phyloP scores from a whole-genome alignment of 208 protist genomes.

The Lotmaria passim region DNA sequence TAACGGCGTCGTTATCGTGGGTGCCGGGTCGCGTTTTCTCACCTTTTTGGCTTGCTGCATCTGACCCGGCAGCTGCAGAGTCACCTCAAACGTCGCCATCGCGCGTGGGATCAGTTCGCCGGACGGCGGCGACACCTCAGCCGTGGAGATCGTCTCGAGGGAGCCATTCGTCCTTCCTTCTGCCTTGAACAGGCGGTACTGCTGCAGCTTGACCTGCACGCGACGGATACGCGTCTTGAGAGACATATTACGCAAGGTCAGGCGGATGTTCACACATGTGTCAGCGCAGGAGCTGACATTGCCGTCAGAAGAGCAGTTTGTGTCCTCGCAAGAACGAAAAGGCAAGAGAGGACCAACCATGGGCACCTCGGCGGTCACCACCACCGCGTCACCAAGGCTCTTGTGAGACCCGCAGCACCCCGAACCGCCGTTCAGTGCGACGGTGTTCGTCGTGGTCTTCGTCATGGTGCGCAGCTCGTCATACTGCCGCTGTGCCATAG shows the following conservation, averaged over 20 bases:
- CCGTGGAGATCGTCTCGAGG: constrained; percentile 12
- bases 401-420: constrained; percentile 40
- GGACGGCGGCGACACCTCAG: constrained; percentile 9
- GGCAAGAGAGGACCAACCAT: background rate
- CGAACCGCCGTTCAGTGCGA: constrained; percentile 22
- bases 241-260: constrained; percentile 20
- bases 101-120: constrained; percentile 19
- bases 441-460: constrained; percentile 4
- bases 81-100: constrained; percentile 1
- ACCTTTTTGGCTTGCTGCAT: constrained; percentile 5
- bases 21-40: constrained; percentile 9
- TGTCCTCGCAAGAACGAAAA: background rate
- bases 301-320: background rate
- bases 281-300: background rate
- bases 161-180: constrained; percentile 13
- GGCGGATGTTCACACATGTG: background rate
- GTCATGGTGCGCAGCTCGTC: constrained; percentile 9
- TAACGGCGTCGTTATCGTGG: constrained; percentile 34
- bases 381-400: constrained; percentile 14
- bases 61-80: constrained; percentile 18
- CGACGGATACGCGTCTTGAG: constrained; percentile 23
- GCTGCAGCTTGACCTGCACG: constrained; percentile 32
- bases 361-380: constrained; percentile 8
- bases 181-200: constrained; percentile 28
- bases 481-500: constrained; percentile 31